Evolutionary conservation across 116 monocot genomes (phyloP), one percentile per base, ranked within the genome.

Genomic region (Papilionanthe hybrid): DNA sequence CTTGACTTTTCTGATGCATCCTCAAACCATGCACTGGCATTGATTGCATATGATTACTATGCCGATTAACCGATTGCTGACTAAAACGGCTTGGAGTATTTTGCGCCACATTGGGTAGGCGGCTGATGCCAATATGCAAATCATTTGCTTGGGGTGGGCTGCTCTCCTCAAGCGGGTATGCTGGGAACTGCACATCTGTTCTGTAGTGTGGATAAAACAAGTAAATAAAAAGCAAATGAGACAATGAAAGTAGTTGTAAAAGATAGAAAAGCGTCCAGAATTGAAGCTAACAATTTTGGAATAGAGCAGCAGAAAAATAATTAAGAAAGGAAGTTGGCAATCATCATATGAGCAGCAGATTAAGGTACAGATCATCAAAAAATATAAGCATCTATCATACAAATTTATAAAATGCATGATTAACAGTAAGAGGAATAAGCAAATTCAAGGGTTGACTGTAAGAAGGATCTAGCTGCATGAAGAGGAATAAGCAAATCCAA

Each of bases 41-140:
- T 18, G 88, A 67, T 45, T 79, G 84, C 76, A 81, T 50, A 37
- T 86, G 50, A 41, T 87, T 76, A 76, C 82, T 83, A 43, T 81
- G 75, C 42, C 78, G 75, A 44, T 87, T 79, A 86, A 82, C 18
- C 75, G 79, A 83, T 66, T 75, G 75, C 81, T 88, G 92, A 23
- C 92, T 83, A 90, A 86, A 86, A 37, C 85, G 90, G 74, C 88
- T 88, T 1, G 81, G 86, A 82, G 86, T 86, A 43, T 82, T 91
- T 48, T 86, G 88, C 19, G 75, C 32, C 78, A 86, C 74, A 65
- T 88, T 78, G 42, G 86, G 75, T 29, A 56, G 42, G 27, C 65
- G 79, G 55, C 57, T 77, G 73, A 85, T 72, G 49, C 83, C 86
- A 77, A 76, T 74, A 84, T 78, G 76, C 65, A 76, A 41, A 79